A percentile compares a stretch with the other conserved stretches of the same genome.
Conservation (phyloP, 306 rosid genomes). For the Cucumis hystrix region DNA sequence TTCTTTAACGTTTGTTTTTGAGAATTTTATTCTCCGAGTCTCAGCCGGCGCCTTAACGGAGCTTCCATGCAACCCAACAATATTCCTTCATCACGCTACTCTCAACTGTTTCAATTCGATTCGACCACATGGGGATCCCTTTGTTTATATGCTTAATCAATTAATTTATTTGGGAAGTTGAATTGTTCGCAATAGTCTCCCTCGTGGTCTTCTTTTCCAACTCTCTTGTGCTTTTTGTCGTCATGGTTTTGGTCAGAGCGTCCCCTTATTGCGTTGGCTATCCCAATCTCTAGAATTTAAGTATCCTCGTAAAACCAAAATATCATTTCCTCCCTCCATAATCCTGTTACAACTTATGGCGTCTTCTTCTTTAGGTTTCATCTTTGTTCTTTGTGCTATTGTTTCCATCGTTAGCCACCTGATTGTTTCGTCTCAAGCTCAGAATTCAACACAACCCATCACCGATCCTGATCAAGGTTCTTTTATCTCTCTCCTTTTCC, state of each 20-base stretch:
- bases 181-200: background rate
- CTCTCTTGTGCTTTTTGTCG: background rate
- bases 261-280: background rate
- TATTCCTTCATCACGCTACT: background rate
- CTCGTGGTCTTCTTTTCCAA: background rate
- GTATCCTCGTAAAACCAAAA: background rate
- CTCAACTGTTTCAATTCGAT: background rate
- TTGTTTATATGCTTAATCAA: background rate
- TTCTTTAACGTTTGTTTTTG: background rate
- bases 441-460: constrained; percentile 25
- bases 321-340: background rate
- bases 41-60: background rate
- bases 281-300: background rate
- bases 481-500: background rate
- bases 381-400: constrained; percentile 4
- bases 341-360: constrained; percentile 4
- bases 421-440: constrained; percentile 16
- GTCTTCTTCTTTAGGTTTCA: background rate
- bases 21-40: background rate
- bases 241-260: background rate
- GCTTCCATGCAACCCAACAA: background rate
- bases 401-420: constrained; percentile 13
- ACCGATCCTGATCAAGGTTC: constrained; percentile 58
- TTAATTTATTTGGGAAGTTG: background rate
- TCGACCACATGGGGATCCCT: background rate